Evolutionary conservation across 441 rosid genomes (phyloP).

Genomic region (Isatis lusitanica): DNA sequence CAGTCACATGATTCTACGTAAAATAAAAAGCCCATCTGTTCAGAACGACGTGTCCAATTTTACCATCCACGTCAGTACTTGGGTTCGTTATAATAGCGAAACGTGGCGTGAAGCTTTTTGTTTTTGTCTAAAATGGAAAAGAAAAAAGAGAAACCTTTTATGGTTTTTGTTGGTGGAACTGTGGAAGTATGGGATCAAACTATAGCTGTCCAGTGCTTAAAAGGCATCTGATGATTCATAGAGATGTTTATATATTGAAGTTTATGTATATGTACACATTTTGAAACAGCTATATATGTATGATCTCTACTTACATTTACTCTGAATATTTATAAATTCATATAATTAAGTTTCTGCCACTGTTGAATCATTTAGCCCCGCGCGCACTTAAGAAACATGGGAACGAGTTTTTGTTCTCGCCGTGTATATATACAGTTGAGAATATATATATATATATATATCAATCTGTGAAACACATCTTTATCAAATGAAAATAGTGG

Average conservation of each 20-base stretch:
- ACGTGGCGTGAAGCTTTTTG: slow-evolving; percentile 17
- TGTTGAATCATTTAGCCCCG: background rate
- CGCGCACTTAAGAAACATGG: background rate
- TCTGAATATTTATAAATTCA: background rate
- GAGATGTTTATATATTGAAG: background rate
- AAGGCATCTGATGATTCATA: slow-evolving; percentile 3
- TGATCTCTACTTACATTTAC: background rate
- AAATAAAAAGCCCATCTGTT: slow-evolving; percentile 17
- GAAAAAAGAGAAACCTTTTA: background rate
- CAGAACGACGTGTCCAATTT: slow-evolving; percentile 12
- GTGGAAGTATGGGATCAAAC: background rate
- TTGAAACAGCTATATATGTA: background rate
- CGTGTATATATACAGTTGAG: too few relatives aligned
- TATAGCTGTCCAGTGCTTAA: background rate
- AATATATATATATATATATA: too few relatives aligned
- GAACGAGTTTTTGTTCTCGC: background rate
- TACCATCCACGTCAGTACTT: slow-evolving; percentile 10
- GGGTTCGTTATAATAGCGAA: slow-evolving; percentile 6
- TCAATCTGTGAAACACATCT: background rate
- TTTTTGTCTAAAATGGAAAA: background rate
- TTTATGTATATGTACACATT: background rate
- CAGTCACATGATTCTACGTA: slow-evolving; percentile 23
- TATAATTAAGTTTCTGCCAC: background rate
- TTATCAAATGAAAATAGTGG: background rate
- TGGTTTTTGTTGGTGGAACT: background rate